Evolutionary conservation across 768 basidiomycete genomes (phyloP).

Genomic region (Naganishia onofrii): DNA sequence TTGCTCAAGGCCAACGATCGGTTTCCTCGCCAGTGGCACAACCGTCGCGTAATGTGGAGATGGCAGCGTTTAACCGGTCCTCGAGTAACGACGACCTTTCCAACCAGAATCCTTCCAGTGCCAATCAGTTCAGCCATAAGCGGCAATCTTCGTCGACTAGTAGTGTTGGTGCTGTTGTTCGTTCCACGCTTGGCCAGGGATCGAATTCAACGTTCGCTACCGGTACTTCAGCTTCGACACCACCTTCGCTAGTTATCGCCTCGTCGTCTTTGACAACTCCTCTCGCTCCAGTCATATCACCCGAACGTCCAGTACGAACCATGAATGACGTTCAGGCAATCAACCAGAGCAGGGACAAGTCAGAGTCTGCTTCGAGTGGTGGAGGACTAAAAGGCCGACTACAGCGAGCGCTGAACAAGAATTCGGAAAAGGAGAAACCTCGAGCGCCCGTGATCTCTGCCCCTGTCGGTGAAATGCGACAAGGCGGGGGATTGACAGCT

Average conservation of each 20-base stretch:
- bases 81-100: not conserved
- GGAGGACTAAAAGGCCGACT: slow-evolving; percentile 72
- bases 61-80: not conserved
- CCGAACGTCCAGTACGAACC: slow-evolving; percentile 2
- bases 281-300: slow-evolving; percentile 56
- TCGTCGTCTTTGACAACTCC: slow-evolving; percentile 49
- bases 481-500: slow-evolving; percentile 33
- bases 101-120: not conserved
- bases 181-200: slow-evolving; percentile 7
- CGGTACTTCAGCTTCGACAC: slow-evolving; percentile 44
- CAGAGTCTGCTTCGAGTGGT: slow-evolving; percentile 40
- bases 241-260: slow-evolving; percentile 34
- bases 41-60: not conserved
- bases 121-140: slow-evolving; percentile 22
- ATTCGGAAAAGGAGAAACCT: slow-evolving; percentile 56
- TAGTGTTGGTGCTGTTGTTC: slow-evolving; percentile 28
- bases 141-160: slow-evolving; percentile 29
- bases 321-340: slow-evolving; percentile 50
- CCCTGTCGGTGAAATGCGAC: slow-evolving; percentile 30
- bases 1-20: slow-evolving; percentile 6
- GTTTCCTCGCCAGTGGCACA: slow-evolving; percentile 1
- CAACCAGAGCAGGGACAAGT: slow-evolving; percentile 54
- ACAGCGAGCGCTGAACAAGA: slow-evolving; percentile 63
- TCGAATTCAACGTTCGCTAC: slow-evolving; percentile 53
- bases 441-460: slow-evolving; percentile 35